Percentiles rank a stretch among this genome's conserved stretches.
Conservation (phyloP, 1,284 basidiomycete species). For the Austroboletus novae-zelandiae region DNA sequence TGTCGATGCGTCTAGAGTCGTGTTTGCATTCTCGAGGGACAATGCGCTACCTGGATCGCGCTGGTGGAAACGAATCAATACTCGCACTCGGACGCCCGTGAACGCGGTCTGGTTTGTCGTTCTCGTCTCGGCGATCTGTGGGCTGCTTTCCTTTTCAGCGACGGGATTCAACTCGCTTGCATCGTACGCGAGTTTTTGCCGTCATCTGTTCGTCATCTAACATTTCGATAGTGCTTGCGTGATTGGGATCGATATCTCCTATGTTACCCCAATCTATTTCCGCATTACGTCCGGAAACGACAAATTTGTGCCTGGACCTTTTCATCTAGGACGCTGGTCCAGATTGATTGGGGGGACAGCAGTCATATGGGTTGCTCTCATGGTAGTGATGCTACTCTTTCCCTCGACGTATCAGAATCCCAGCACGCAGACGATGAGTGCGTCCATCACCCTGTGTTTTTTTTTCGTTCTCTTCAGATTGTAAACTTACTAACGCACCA, state of each 20-base stretch:
- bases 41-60: slow-evolving; percentile 66
- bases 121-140: slow-evolving; percentile 48
- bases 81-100: slow-evolving; percentile 56
- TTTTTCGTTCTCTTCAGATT: slow-evolving; percentile 1
- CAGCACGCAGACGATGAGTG: slow-evolving; percentile 51
- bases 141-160: slow-evolving; percentile 58
- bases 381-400: slow-evolving; percentile 57
- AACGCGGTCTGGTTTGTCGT: slow-evolving; percentile 73
- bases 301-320: slow-evolving; percentile 54
- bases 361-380: slow-evolving; percentile 60
- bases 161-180: slow-evolving; percentile 59
- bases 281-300: slow-evolving; percentile 60
- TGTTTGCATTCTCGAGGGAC: slow-evolving; percentile 69
- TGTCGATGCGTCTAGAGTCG: slow-evolving; percentile 66
- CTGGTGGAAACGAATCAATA: slow-evolving; percentile 61
- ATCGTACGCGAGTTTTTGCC: slow-evolving; percentile 40
- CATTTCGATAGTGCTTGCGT: slow-evolving; percentile 50
- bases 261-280: slow-evolving; percentile 61
- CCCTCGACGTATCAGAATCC: slow-evolving; percentile 40
- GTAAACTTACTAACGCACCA: neutral
- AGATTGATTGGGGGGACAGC: slow-evolving; percentile 53
- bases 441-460: slow-evolving; percentile 15
- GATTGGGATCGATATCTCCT: slow-evolving; percentile 46
- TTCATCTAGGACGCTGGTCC: slow-evolving; percentile 56
- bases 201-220: neutral